Evolutionary conservation across 331 rosid species (phyloP), one percentile per base, ranked within the genome.

Genomic region (Stylosanthes scabra): DNA sequence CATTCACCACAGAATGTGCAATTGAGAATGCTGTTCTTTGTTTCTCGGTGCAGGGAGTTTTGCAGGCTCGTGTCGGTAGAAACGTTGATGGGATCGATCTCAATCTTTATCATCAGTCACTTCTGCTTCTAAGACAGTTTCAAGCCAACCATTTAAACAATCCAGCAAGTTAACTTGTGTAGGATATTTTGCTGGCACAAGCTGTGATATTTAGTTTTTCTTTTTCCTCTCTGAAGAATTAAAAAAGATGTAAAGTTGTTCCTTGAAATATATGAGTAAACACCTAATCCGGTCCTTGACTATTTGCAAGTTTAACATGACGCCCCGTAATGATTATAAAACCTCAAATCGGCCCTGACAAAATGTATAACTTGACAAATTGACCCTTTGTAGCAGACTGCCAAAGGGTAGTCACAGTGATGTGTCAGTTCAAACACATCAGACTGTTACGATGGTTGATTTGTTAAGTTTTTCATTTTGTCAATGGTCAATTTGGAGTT

Each of bases 71-170:
- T 25, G 88, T 88, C 7, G 93, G 97, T 27, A 83, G 99, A 84
- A 95, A 87, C 3, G 91, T 95, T 13, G 92, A 92, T 14, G 98
- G 97, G 61, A 92, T 95, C 27, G 96, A 92, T 84, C 90, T 95
- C 79, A 79, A 84, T 80, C 93, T 95, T 54, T 93, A 88, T 70
- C 85, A 88, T 78, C 97, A 88, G 58, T 84, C 97, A 42, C 42
- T 92, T 76, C 92, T 59, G 81, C 88, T 90, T 44, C 60, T 90
- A 27, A 87, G 86, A 66, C 91, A 87, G 58, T 95, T 92, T 82
- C 92, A 88, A 75, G 91, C 89, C 50, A 68, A 84, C 78, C 92
- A 82, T 81, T 55, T 78, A 57, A 86, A 77, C 59, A 76, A 83
- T 52, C 74, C 85, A 44, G 66, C 81, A 52, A 74, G 75, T 56